phyloP scores from a whole-genome alignment of 306 rosid genomes.

The Vigna trinervia region DNA sequence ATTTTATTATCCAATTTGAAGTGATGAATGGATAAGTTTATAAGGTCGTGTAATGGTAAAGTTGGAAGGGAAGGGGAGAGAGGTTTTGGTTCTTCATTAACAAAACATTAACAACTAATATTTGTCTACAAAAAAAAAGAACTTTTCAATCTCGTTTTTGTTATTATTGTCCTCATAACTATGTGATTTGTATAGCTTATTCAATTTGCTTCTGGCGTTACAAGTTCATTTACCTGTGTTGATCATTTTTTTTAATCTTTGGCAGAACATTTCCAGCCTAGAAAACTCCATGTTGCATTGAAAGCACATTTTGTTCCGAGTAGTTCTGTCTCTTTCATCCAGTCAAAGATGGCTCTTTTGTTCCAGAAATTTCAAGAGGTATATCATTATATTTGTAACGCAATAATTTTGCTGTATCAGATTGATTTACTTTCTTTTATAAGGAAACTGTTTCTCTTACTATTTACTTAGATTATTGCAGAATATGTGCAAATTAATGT shows the following conservation, averaged over 20 bases:
- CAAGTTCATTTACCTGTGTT: neutral
- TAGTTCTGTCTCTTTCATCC: constrained; percentile 20
- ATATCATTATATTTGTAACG: constrained; percentile 27
- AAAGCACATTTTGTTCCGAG: neutral
- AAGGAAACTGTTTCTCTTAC: neutral
- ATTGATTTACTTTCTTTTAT: constrained; percentile 5
- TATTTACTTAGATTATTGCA: neutral
- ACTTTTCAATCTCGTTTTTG: neutral
- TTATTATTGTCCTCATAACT: neutral
- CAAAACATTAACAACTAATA: too few species aligned
- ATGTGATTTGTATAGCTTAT: neutral
- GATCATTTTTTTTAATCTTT: neutral
- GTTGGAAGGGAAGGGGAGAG: too few species aligned
- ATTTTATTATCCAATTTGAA: neutral
- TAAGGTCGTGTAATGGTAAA: too few species aligned
- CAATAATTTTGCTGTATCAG: neutral
- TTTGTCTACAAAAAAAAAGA: too few species aligned
- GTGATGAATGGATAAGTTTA: neutral
- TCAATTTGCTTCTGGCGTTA: neutral
- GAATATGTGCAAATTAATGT: neutral
- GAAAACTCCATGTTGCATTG: neutral
- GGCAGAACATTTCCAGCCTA: constrained; percentile 3
- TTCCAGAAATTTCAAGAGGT: constrained; percentile 83
- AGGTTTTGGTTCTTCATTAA: too few species aligned
- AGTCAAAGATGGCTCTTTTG: constrained; percentile 58